Base-by-base conservation (phyloP, 2,329 filamentous ascomycete species). In the Gyromitra esculenta region DNA sequence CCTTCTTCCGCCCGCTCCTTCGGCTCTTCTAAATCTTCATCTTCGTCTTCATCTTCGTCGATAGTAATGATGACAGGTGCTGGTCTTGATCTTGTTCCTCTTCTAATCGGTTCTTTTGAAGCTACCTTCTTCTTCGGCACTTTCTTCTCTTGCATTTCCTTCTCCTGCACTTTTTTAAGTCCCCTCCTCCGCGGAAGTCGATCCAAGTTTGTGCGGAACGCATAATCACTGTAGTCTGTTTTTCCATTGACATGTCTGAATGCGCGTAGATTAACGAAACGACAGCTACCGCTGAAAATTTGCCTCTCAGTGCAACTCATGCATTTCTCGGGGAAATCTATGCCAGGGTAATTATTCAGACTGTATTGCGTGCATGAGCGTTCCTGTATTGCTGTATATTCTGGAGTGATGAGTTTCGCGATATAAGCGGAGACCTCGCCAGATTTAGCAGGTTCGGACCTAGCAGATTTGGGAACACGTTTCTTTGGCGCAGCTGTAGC, bases 271-370 rank as follows among this genome's bases (percentile, higher is more conserved):
- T 66, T 57, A 41, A 75, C 56, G 35, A 80, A 81, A 4, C 80
- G 73, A 50, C 80, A 81, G 5, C 66, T 60, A 25, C 80, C 80
- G 8, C 62, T 64, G 41, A 73, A 65, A 11, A 76, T 68, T 35
- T 78, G 79, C 57, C 77, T 79, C 43, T 80, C 78, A 45, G 79
- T 81, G 52, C 80, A 81, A 41, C 76, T 79, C 3, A 63, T 59
- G 48, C 78, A 79, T 43, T 65, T 63, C 5, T 79, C 74, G 37
- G 41, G n/a, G 0, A 63, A n/a, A 1, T 54, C 13, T 3, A 25
- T 25, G 9, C 43, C 3, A 1, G 50, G 64, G 18, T 13, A 48
- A 5, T 39, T 50, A 1, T 11, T 11, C 5, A 31, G 2, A 13
- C 5, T 8, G 35, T 60, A 50, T 0, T 3, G 5, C 3, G 37